Percentiles rank a stretch among this genome's conserved stretches.
Evolutionary conservation across 169 alveolate species (phyloP).

Genomic region (Plasmodium gaboni): DNA sequence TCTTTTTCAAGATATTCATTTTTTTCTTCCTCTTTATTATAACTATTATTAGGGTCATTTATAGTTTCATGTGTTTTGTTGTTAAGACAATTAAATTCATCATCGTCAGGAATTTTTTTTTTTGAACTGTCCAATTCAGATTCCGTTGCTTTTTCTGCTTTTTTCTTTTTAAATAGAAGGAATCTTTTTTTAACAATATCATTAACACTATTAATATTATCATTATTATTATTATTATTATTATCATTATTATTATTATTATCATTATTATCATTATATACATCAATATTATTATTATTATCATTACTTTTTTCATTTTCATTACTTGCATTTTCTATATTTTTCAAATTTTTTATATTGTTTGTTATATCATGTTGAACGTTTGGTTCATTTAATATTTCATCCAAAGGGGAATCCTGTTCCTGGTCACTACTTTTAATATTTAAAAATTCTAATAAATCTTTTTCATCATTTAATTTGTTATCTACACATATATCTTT

Average conservation of each 20-base stretch:
- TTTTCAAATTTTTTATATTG: background rate
- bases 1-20: background rate
- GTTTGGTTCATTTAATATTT: too few species aligned
- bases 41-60: background rate
- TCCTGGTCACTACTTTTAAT: background rate
- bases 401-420: background rate
- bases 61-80: too few species aligned
- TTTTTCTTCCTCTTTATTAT: constrained; percentile 9
- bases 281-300: background rate
- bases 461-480: constrained; percentile 14
- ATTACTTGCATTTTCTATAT: background rate
- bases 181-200: too few species aligned
- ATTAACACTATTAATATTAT: too few species aligned
- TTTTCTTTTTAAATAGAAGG: too few species aligned
- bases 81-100: too few species aligned
- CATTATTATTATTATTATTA: too few species aligned
- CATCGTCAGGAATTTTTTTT: too few species aligned
- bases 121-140: too few species aligned
- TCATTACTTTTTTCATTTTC: background rate
- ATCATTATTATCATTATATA: too few species aligned
- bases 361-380: background rate
- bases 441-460: background rate
- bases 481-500: constrained; percentile 7
- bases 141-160: too few species aligned
- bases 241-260: too few species aligned